A percentile compares a stretch with the other conserved stretches of the same genome.
Conservation (phyloP, 352 stramenopile genomes). For the Phytophthora colocasiae region DNA sequence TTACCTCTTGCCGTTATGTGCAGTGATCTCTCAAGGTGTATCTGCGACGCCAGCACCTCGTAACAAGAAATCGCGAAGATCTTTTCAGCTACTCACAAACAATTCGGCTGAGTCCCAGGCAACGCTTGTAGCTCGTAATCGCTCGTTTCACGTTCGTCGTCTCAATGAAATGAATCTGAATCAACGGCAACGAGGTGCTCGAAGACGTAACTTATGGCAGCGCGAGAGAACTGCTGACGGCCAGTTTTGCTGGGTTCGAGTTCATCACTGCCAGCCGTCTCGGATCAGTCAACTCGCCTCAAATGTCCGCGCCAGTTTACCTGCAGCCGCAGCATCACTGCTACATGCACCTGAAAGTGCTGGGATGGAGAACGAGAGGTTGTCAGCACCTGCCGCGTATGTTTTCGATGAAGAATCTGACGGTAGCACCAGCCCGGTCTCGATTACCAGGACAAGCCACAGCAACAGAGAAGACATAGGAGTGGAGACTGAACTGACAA, state of each 20-base stretch:
- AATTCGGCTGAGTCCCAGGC: constrained; percentile 39
- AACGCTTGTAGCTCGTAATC: constrained; percentile 62
- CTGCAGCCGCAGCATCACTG: constrained; percentile 50
- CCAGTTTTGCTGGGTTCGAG: constrained; percentile 82
- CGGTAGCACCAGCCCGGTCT: constrained; percentile 10
- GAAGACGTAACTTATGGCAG: constrained; percentile 81
- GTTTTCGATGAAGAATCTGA: constrained; percentile 17
- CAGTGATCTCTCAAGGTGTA: constrained; percentile 76
- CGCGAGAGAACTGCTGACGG: constrained; percentile 74
- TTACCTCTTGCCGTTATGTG: constrained; percentile 6
- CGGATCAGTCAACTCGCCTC: constrained; percentile 68
- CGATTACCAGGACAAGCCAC: constrained; percentile 7
- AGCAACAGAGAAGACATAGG: constrained; percentile 38
- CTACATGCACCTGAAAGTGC: constrained; percentile 11
- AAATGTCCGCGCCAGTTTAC: constrained; percentile 43
- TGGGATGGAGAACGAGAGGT: constrained; percentile 20
- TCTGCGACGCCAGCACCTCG: constrained; percentile 33
- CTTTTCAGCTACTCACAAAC: constrained; percentile 34
- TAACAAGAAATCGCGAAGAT: constrained; percentile 28
- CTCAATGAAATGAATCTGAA: constrained; percentile 87
- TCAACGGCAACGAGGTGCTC: constrained; percentile 74
- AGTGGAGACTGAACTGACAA: constrained; percentile 78
- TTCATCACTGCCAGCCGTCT: constrained; percentile 71
- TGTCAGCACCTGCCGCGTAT: constrained; percentile 34
- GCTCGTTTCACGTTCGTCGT: constrained; percentile 81